phyloP scores from a whole-genome alignment of 257 asterid species.

The Craterostigma plantagineum region DNA sequence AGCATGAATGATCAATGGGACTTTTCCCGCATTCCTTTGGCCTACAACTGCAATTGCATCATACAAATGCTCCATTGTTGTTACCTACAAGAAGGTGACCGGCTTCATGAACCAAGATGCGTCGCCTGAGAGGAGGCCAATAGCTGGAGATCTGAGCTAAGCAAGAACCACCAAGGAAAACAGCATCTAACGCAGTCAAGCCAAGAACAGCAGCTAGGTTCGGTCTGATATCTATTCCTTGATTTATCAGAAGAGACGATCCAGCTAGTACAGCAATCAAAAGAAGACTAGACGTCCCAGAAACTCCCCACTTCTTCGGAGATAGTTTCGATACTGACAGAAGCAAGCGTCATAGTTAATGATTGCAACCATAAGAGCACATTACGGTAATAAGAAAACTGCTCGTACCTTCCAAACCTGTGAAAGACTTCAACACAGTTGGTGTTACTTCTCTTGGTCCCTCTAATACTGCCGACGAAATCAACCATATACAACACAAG shows the following conservation, averaged over 20 bases:
- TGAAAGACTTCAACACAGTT: slow-evolving; percentile 49
- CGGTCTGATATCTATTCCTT: slow-evolving; percentile 85
- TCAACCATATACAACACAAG: neutral
- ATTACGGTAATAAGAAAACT: neutral
- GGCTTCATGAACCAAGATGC: slow-evolving; percentile 90
- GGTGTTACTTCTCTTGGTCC: slow-evolving; percentile 91
- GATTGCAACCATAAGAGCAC: neutral
- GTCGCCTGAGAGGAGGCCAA: slow-evolving; percentile 93
- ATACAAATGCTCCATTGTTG: neutral
- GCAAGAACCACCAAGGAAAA: slow-evolving; percentile 82
- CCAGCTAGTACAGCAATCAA: slow-evolving; percentile 52
- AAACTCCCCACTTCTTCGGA: slow-evolving; percentile 95
- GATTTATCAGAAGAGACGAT: slow-evolving; percentile 47
- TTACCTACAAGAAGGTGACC: slow-evolving; percentile 95
- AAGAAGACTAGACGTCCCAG: slow-evolving; percentile 59
- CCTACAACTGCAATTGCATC: too few relatives aligned
- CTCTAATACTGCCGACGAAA: slow-evolving; percentile 41
- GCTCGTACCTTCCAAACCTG: slow-evolving; percentile 57
- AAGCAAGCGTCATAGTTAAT: slow-evolving; percentile 9
- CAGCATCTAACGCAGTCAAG: slow-evolving; percentile 52
- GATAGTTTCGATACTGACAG: slow-evolving; percentile 69
- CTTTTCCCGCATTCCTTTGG: too few relatives aligned
- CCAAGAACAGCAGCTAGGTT: slow-evolving; percentile 63
- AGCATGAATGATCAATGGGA: too few relatives aligned
- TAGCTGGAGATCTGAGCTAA: slow-evolving; percentile 81